Evolutionary conservation across 192 early-diverging fungal genomes (phyloP), one percentile per base, ranked within the genome.

Genomic region (Linderina pennispora): DNA sequence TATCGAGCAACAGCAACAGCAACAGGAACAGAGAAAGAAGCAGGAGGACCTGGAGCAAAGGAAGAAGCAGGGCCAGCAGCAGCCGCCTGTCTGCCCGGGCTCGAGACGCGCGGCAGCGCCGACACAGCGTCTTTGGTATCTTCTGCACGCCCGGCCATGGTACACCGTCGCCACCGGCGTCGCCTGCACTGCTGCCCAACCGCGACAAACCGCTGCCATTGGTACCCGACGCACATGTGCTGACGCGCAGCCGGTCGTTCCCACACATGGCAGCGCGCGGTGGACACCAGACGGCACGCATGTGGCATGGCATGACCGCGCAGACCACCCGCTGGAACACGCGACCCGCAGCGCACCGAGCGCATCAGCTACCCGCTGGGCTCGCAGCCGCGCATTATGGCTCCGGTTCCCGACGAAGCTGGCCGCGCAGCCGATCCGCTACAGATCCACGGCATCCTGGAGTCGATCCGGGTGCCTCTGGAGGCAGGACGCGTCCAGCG

Each of bases 1-100:
- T 28, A 40, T 71, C n/a, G 48, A 58, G 50, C 56, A 59, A 41
- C 67, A 52, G 16, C 67, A 71, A 53, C 55, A 47, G 25, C 47
- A 41, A 16, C 24, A 50, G 19, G 36, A 39, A 36, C 49, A n/a
- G n/a, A n/a, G n/a, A n/a, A n/a, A n/a, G n/a, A n/a, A 4, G 40
- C 34, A 3, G 32, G 44, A 44, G 39, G 31, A 18, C 46, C 16
- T 45, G 35, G 15, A n/a, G 20, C 9, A 37, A 20, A 11, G 43
- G 23, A 17, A 35, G 21, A 15, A 26, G 32, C 52, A 54, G 43
- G 8, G 21, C 13, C 31, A 53, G 15, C 21, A 44, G 14, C 41
- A n/a, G n/a, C n/a, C n/a, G 16, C 4, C 28, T 33, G 14, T 35
- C 32, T 18, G 5, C 28, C 5, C 6, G 28, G 5, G 28, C 28